Base-by-base conservation (phyloP, 495 filamentous ascomycete genomes). In the Talaromyces trachyspermus region DNA sequence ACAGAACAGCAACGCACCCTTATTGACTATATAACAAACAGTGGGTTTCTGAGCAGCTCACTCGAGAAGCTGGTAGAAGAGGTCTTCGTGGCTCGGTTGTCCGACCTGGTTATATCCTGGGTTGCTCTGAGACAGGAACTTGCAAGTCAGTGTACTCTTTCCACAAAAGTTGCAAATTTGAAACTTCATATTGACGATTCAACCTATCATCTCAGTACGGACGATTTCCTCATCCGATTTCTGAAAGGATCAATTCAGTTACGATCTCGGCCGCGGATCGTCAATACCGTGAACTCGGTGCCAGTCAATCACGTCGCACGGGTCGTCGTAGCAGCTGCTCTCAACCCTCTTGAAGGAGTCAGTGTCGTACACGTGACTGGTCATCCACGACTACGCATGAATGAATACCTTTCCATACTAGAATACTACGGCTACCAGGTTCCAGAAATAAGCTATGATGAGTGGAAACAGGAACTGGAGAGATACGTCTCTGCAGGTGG, bases 151-250 rank as follows among this genome's bases (percentile, higher is more conserved):
- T 44, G 15, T 49, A 17, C 20, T 11, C 19, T 11, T 30, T 27
- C n/a, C 8, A 18, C 27, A 5, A 36, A n/a, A n/a, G n/a, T 37
- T n/a, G 14, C 17, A n/a, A 40, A 24, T 36, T n/a, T n/a, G n/a
- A n/a, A n/a, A n/a, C n/a, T n/a, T n/a, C n/a, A n/a, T 14, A 22
- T 12, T 30, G 14, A 49, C 25, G 19, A 45, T 40, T 18, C n/a
- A n/a, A n/a, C n/a, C 23, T 46, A 53, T 79, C 83, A 17, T 83
- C n/a, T 79, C 51, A 89, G 84, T 63, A 88, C 85, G 7, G 91
- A 97, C 58, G 91, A 97, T 65, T 97, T 97, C 73, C 70, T 97
- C 18, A 77, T 95, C 44, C 85, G 92, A 39, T 78, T 96, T 75
- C 60, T 85, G 27, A 95, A 95, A 66, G 91, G 88, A 37, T 95